Percentiles rank a stretch among this genome's conserved stretches.
phyloP scores from a whole-genome alignment of 164 flowering plant genomes.

The Tinospora cordifolia region DNA sequence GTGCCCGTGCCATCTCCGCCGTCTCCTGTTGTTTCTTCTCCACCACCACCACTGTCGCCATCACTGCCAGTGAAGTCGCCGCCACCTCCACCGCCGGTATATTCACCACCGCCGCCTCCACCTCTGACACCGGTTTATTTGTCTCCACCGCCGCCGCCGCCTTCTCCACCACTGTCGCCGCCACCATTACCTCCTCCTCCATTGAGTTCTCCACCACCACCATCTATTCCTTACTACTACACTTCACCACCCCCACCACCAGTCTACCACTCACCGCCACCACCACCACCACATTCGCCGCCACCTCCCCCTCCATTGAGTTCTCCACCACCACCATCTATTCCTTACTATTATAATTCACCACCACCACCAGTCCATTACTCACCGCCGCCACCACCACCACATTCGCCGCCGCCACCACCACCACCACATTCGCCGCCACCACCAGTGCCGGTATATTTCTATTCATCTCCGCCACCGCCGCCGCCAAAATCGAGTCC shows the following conservation, averaged over 20 bases:
- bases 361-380: constrained; percentile 18
- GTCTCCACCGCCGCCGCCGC: constrained; percentile 1
- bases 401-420: constrained; percentile 3
- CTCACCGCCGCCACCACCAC: too few species aligned
- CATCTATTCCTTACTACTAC: not conserved
- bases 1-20: constrained; percentile 21
- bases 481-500: constrained; percentile 4
- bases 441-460: constrained; percentile 1
- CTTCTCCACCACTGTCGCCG: not conserved
- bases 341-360: not conserved
- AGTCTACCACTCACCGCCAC: not conserved
- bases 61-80: constrained; percentile 8
- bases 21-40: too few species aligned
- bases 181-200: not conserved
- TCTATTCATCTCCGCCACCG: not conserved
- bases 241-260: constrained; percentile 12
- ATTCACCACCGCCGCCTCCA: constrained; percentile 12
- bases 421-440: not conserved
- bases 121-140: constrained; percentile 25
- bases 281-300: constrained; percentile 12
- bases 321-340: constrained; percentile 16
- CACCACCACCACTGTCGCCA: not conserved
- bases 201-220: not conserved
- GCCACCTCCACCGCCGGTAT: constrained; percentile 9
- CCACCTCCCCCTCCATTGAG: constrained; percentile 6